These are phyloP conservation scores for Planoprotostelium fungivorum DNA, from an alignment of 78 protist genomes.

Conservation along the genomic window DNA sequence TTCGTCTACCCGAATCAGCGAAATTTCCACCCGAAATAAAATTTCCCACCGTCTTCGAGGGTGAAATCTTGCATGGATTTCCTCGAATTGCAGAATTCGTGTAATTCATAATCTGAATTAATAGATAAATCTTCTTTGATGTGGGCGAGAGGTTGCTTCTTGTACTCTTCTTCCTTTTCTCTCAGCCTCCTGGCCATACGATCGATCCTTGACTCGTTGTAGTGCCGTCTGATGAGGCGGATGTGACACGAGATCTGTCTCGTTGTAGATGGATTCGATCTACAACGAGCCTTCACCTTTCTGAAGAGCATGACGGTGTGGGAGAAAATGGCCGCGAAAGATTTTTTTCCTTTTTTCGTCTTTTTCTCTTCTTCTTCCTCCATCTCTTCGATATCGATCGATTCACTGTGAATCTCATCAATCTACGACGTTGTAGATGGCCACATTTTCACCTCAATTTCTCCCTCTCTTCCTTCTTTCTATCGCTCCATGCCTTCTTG, in stretches of 20 bases:
- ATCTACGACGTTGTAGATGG: neutral
- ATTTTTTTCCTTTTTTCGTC: neutral
- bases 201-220: neutral
- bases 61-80: neutral
- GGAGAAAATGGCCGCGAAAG: neutral
- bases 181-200: neutral
- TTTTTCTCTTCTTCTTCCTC: neutral
- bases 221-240: neutral
- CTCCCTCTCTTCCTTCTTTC: neutral
- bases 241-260: neutral
- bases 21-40: neutral
- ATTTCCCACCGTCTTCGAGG: neutral
- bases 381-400: neutral
- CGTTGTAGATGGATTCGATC: too few relatives aligned
- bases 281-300: too few relatives aligned
- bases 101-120: neutral
- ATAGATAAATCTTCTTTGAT: neutral
- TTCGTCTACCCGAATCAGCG: neutral
- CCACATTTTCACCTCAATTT: neutral
- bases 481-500: neutral
- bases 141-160: neutral
- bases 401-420: neutral
- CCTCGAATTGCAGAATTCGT: neutral
- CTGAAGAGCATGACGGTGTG: neutral
- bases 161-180: neutral